Percentiles rank a stretch among this genome's conserved stretches.
phyloP scores from a whole-genome alignment of 1,284 basidiomycete species.

The Cutaneotrichosporon cavernicola region DNA sequence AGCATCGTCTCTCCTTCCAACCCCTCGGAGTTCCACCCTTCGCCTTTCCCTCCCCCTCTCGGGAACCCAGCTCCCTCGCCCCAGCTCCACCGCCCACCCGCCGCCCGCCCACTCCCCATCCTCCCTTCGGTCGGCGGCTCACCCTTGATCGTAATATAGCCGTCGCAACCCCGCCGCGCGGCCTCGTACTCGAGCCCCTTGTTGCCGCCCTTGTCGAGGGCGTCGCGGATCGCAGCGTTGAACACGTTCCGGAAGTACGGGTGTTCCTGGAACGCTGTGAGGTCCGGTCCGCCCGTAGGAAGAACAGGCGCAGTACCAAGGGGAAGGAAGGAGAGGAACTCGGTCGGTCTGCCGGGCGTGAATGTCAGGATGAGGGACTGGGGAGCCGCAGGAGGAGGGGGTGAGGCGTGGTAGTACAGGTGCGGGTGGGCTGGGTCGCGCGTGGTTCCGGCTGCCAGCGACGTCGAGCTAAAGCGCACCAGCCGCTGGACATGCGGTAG shows the following conservation, averaged over 20 bases:
- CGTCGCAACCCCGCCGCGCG: constrained; percentile 43
- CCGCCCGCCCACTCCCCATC: constrained; percentile 31
- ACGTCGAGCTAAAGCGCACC: background rate
- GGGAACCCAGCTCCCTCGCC: background rate
- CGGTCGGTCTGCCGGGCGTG: constrained; percentile 1
- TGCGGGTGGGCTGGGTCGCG: constrained; percentile 43
- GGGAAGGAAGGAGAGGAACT: constrained; percentile 5
- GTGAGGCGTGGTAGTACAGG: constrained; percentile 42
- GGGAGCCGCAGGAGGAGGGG: background rate
- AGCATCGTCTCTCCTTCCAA: background rate
- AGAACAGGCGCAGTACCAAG: background rate
- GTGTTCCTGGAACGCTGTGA: background rate
- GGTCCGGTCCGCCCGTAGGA: background rate
- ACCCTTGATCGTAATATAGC: constrained; percentile 52
- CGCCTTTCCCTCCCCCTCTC: background rate
- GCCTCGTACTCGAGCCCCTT: constrained; percentile 46
- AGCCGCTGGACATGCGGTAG: background rate
- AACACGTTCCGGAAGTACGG: constrained; percentile 28
- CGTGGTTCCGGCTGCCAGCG: background rate
- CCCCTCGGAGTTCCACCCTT: no score
- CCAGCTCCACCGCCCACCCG: background rate
- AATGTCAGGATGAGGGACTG: constrained; percentile 5
- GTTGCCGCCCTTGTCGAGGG: constrained; percentile 28
- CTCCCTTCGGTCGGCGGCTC: constrained; percentile 14
- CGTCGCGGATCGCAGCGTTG: constrained; percentile 33